Evolutionary conservation across 2,329 filamentous ascomycete genomes (phyloP).

Genomic region (Blumeriella jaapii): DNA sequence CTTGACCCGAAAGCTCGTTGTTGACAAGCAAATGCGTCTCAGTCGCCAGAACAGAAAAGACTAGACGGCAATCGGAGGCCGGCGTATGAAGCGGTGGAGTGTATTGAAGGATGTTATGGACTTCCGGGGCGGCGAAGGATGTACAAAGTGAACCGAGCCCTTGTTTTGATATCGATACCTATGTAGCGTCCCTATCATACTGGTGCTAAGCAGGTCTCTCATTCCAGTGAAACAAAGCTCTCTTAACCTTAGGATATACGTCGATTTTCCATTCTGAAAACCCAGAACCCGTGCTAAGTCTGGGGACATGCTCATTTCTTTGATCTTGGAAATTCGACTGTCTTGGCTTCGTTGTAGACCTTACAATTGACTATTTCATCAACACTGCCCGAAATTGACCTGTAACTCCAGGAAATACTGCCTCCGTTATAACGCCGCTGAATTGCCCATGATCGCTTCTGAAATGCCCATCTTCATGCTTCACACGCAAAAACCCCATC

Average conservation of each 20-base stretch:
- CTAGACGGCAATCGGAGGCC: constrained; percentile 10
- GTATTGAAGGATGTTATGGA: not conserved
- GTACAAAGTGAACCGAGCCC: constrained; percentile 17
- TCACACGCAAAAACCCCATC: constrained; percentile 21
- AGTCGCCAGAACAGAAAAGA: constrained; percentile 46
- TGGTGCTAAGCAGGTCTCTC: too few species aligned
- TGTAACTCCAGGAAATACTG: not conserved
- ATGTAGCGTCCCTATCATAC: too few species aligned
- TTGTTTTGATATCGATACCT: constrained; percentile 17
- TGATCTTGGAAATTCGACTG: too few species aligned
- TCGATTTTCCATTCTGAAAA: too few species aligned
- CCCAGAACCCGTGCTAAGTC: too few species aligned
- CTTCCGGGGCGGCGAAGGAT: constrained; percentile 7
- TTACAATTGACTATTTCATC: too few species aligned
- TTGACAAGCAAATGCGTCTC: constrained; percentile 89
- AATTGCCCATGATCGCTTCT: constrained; percentile 8
- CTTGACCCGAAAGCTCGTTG: constrained; percentile 65
- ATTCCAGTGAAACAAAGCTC: too few species aligned
- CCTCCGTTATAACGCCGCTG: not conserved
- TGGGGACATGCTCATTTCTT: too few species aligned
- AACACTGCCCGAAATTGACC: too few species aligned
- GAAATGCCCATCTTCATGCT: not conserved
- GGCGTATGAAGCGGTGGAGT: not conserved
- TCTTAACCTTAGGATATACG: too few species aligned
- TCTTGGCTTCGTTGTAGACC: too few species aligned